Percentiles rank a stretch among this genome's conserved stretches.
These are phyloP conservation scores for Phoma herbarum DNA, from an alignment of 2,329 filamentous ascomycete species.

Conservation along the genomic window DNA sequence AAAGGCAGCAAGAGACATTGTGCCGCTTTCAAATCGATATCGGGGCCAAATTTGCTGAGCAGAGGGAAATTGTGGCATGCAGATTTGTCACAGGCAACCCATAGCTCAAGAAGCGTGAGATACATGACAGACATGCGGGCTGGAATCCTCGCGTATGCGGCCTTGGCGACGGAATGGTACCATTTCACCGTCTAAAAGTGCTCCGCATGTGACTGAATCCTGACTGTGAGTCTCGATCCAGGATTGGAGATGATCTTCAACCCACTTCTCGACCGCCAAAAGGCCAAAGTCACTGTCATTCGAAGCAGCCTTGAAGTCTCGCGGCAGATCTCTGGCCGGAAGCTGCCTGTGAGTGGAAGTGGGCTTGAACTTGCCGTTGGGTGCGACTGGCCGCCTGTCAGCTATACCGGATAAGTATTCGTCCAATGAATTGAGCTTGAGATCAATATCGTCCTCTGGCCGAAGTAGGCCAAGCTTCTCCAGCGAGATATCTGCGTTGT, in stretches of 20 bases:
- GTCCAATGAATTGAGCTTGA: not conserved
- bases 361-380: not conserved
- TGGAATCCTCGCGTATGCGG: constrained; percentile 54
- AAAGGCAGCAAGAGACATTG: not conserved
- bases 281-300: not conserved
- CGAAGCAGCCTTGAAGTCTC: not conserved
- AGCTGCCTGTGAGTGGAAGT: not conserved
- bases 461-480: not conserved
- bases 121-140: constrained; percentile 63
- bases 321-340: not conserved
- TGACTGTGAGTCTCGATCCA: constrained; percentile 52
- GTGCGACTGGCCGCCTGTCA: not conserved
- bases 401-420: not conserved
- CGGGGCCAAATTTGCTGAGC: constrained; percentile 52
- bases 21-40: not conserved
- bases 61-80: constrained; percentile 53
- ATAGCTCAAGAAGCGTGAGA: constrained; percentile 65
- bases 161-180: constrained; percentile 27
- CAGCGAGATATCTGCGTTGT: not conserved
- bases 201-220: not conserved
- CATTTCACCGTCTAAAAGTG: constrained; percentile 7
- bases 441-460: not conserved
- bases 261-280: constrained; percentile 60
- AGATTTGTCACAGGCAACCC: constrained; percentile 64
- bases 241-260: constrained; percentile 48